Percentiles rank a stretch among this genome's conserved stretches.
Evolutionary conservation across 176 grass and related monocot species (phyloP).

Genomic region (Carex kokanica): DNA sequence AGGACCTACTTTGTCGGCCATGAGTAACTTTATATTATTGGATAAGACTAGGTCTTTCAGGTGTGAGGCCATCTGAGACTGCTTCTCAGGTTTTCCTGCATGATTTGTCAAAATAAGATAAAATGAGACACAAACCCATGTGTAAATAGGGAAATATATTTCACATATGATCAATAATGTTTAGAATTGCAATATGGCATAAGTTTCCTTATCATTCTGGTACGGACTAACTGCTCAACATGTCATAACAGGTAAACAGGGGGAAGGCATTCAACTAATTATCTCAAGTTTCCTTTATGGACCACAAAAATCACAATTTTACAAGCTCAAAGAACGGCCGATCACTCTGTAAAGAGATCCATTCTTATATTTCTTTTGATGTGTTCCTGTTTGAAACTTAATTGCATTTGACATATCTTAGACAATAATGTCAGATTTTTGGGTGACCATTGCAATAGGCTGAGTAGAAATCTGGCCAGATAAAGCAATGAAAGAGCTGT

Average conservation of each 20-base stretch:
- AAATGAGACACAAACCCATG: conserved; percentile 23
- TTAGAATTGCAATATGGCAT: neutral
- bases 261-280: neutral
- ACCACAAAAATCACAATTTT: neutral
- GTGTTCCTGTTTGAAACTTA: neutral
- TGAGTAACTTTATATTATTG: conserved; percentile 60
- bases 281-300: neutral
- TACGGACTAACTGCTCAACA: neutral
- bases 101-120: conserved; percentile 23
- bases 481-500: conserved; percentile 8
- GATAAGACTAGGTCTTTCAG: conserved; percentile 64
- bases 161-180: neutral
- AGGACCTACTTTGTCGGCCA: conserved; percentile 54
- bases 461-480: neutral
- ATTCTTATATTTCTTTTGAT: neutral
- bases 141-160: neutral
- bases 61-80: conserved; percentile 45
- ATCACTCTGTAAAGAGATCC: neutral
- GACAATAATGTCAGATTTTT: neutral
- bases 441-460: neutral
- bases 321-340: too few species aligned
- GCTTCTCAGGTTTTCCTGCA: conserved; percentile 55
- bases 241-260: conserved; percentile 1
- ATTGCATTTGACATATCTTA: neutral
- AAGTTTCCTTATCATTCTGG: neutral